Conservation (phyloP, 2,329 filamentous ascomycete species). For the Penicillium sp. region DNA sequence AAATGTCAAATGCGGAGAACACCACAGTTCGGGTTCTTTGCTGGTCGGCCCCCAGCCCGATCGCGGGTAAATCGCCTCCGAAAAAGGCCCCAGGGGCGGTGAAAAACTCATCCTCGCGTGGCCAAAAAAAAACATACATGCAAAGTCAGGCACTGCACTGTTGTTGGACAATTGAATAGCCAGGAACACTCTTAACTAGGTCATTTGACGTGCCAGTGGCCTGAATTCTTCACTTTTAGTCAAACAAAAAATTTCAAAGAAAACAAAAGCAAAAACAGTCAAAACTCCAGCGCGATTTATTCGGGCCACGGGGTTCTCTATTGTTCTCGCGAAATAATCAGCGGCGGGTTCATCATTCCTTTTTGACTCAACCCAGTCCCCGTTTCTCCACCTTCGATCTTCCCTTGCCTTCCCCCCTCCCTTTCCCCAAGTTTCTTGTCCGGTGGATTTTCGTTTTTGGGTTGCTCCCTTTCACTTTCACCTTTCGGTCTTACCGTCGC, state of each 20-base stretch:
- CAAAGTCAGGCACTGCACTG: background rate
- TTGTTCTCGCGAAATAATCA: slow-evolving; percentile 11
- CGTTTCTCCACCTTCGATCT: slow-evolving; percentile 24
- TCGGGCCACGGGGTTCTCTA: background rate
- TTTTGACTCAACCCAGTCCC: slow-evolving; percentile 24
- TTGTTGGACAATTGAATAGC: background rate
- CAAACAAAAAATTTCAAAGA: background rate
- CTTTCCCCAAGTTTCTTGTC: slow-evolving; percentile 20
- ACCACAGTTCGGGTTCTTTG: slow-evolving; percentile 5
- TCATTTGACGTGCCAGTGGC: background rate
- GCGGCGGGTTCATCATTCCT: slow-evolving; percentile 18
- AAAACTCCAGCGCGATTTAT: background rate
- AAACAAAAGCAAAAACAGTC: background rate
- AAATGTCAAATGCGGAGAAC: background rate
- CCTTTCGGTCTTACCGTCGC: background rate
- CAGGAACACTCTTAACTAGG: background rate
- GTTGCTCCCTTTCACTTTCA: background rate
- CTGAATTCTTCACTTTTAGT: background rate
- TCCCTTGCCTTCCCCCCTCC: slow-evolving; percentile 9
- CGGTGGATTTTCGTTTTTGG: slow-evolving; percentile 14
- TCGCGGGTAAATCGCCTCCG: slow-evolving; percentile 16
- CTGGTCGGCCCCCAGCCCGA: slow-evolving; percentile 18
- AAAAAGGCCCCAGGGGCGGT: slow-evolving; percentile 9
- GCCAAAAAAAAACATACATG: background rate
- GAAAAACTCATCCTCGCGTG: slow-evolving; percentile 15